Evolutionary conservation across 108 stramenopile genomes (phyloP), one percentile per base, ranked within the genome.

Genomic region (Cyclotella cryptica): DNA sequence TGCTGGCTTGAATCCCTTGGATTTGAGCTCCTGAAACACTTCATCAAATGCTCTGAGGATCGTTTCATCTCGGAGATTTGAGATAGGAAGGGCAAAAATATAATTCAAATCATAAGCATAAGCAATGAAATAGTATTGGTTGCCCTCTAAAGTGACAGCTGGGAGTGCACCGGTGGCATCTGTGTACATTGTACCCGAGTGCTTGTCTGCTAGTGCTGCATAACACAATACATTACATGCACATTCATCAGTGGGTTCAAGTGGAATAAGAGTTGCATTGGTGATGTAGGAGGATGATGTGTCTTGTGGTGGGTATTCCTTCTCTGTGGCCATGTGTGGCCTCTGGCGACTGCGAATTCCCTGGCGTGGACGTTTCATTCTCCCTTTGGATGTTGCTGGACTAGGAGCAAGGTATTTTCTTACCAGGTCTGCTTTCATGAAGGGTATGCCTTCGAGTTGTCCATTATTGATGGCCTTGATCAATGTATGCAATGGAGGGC

Each of bases 81-180:
- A n/a, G n/a, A n/a, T n/a, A 21, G 59, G 18, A 28, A 61, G 24
- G 28, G 59, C 72, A 17, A 68, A 57, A 52, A 88, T 88, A 15
- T 29, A 53, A 44, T 43, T 39, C 6, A 18, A 51, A 69, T 42
- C 22, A 69, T 29, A 53, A 29, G 42, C 17, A 29, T 24, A 53
- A 53, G 68, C 4, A 53, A 10, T 7, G 51, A 47, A 26, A 53
- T 42, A 5, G n/a, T n/a, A n/a, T n/a, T n/a, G n/a, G n/a, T n/a
- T n/a, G n/a, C n/a, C n/a, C n/a, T n/a, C n/a, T n/a, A 69, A 21
- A 10, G 68, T n/a, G 5, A 39, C 41, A 9, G 51, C 68, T 6
- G 52, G 68, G 7, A 69, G 27, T 5, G 45, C 47, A 7, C 68
- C 68, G 28, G 68, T 69, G 47, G 41, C 40, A 42, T 71, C 44